A percentile compares a stretch with the other conserved stretches of the same genome.
phyloP scores from a whole-genome alignment of 345 rosid species.

The Adansonia digitata region DNA sequence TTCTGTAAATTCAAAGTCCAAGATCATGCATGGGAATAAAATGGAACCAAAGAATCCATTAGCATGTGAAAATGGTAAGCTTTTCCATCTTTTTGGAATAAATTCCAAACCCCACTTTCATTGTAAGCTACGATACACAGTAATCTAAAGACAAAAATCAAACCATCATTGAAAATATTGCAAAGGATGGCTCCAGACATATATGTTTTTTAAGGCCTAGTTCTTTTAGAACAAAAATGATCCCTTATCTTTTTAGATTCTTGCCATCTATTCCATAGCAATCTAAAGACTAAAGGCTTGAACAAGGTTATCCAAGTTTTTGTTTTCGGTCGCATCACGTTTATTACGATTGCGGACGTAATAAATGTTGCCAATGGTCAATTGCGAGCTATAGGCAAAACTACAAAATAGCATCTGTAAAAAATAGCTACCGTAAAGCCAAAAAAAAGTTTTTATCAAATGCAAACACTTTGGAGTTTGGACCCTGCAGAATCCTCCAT shows the following conservation, averaged over 20 bases:
- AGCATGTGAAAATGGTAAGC: not conserved
- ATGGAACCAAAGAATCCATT: slow-evolving; percentile 4
- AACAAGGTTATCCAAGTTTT: no score
- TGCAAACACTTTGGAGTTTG: not conserved
- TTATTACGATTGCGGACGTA: no score
- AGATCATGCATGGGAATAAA: not conserved
- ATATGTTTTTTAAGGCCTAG: not conserved
- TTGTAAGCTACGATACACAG: not conserved
- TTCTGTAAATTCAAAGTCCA: not conserved
- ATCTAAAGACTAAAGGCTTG: no score
- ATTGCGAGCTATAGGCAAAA: no score
- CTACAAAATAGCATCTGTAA: no score
- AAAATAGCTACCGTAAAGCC: no score
- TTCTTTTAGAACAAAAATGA: not conserved
- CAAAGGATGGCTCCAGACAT: not conserved
- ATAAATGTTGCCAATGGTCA: no score
- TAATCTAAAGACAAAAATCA: not conserved
- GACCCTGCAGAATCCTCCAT: not conserved
- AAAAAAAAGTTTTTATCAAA: not conserved
- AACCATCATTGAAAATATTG: not conserved
- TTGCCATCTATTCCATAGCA: not conserved
- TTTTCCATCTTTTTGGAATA: not conserved
- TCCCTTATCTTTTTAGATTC: not conserved
- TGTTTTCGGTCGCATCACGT: no score
- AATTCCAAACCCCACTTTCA: not conserved